Percentiles rank a stretch among this genome's conserved stretches.
Evolutionary conservation across 352 stramenopile species (phyloP).

Genomic region (Phytopythium vexans): DNA sequence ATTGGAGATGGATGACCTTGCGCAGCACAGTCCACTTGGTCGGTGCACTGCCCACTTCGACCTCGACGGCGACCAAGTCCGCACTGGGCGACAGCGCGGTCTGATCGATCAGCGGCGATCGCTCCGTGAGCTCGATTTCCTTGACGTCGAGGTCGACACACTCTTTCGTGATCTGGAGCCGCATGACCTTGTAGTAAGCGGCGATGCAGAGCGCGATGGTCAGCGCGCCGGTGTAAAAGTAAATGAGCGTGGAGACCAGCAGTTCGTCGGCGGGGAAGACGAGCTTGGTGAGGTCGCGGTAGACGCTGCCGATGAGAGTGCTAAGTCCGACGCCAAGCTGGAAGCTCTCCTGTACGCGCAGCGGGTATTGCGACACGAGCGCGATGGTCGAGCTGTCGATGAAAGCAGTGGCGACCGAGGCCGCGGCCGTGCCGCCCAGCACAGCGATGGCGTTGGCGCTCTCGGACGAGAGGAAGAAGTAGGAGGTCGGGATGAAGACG

Average conservation of each 20-base stretch:
- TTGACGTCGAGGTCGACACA: constrained; percentile 32
- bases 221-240: constrained; percentile 80
- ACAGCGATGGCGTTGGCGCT: constrained; percentile 62
- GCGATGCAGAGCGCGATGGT: constrained; percentile 77
- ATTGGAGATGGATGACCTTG: constrained; percentile 63
- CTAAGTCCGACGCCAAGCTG: constrained; percentile 79
- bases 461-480: constrained; percentile 69
- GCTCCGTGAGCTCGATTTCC: constrained; percentile 58
- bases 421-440: constrained; percentile 57
- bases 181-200: constrained; percentile 68
- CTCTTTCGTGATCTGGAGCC: constrained; percentile 52
- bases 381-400: constrained; percentile 83
- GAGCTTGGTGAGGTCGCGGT: constrained; percentile 80
- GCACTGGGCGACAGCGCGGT: constrained; percentile 5
- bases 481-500: constrained; percentile 72
- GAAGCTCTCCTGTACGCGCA: constrained; percentile 77
- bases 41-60: constrained; percentile 7
- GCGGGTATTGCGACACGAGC: constrained; percentile 78
- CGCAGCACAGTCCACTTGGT: constrained; percentile 67
- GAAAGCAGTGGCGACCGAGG: constrained; percentile 72
- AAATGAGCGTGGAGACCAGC: constrained; percentile 70
- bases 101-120: constrained; percentile 33
- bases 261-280: constrained; percentile 60
- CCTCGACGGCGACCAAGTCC: neutral
- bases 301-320: constrained; percentile 79